Percentiles rank a stretch among this genome's conserved stretches.
Evolutionary conservation across 1,284 basidiomycete species (phyloP).

Genomic region (Ceratobasidium sp.): DNA sequence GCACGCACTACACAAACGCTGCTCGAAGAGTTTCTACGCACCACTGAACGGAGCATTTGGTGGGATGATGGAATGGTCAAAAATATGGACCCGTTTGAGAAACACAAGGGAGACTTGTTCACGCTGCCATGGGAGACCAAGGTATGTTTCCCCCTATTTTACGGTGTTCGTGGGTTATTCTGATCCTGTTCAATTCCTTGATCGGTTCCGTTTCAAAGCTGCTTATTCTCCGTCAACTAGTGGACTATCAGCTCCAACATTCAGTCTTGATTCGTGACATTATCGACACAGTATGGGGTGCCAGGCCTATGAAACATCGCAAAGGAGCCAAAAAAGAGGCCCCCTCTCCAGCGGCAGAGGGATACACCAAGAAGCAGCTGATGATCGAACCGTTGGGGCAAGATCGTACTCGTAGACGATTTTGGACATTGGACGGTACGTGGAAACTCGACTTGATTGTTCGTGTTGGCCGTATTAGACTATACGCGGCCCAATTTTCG

Average conservation of each 20-base stretch:
- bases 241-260: conserved; percentile 77
- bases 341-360: conserved; percentile 59
- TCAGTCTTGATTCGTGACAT: conserved; percentile 67
- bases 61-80: conserved; percentile 70
- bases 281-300: conserved; percentile 84
- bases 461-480: neutral
- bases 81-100: conserved; percentile 75
- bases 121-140: conserved; percentile 77
- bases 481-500: neutral
- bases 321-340: conserved; percentile 62
- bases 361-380: conserved; percentile 65
- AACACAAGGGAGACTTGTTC: conserved; percentile 71
- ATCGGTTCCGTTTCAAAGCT: conserved; percentile 58
- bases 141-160: conserved; percentile 55
- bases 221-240: conserved; percentile 76
- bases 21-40: conserved; percentile 66
- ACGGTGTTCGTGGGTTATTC: conserved; percentile 41
- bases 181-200: conserved; percentile 9
- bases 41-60: conserved; percentile 71
- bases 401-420: conserved; percentile 72
- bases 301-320: conserved; percentile 79
- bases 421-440: conserved; percentile 83
- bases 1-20: conserved; percentile 51
- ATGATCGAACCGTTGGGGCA: conserved; percentile 74
- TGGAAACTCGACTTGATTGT: conserved; percentile 48